Evolutionary conservation across 179 eudicot genomes (phyloP), one percentile per base, ranked within the genome.

Genomic region (Carnegiea gigantea): DNA sequence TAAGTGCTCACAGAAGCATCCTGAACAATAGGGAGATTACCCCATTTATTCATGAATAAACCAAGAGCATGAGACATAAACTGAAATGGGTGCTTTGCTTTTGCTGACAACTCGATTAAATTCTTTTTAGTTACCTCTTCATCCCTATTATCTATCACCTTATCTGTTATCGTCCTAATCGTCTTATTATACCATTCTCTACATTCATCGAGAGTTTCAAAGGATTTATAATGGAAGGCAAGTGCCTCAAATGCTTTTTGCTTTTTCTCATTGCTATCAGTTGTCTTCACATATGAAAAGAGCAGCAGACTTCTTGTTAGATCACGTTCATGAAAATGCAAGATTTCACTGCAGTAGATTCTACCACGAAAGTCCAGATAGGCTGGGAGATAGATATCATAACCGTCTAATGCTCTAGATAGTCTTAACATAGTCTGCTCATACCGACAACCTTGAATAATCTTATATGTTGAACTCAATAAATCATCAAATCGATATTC

Each of bases 321-420:
- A 54, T 76, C 78, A 13, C 78, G 23, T 20, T 76, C 68, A 24
- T 76, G 78, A 28, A 76, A 76, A 59, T 76, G 78, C 18, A 76
- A 54, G 67, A 76, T 36, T 2, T 68, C 78, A 54, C 78, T 18
- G 18, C 46, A 65, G 46, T 76, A 53, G 18, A 76, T 49, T 23
- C 78, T 43, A 53, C 78, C 78, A 9, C 78, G 43, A 65, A 76
- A 76, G 60, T 76, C 78, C 5, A 76, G 67, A 76, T 53, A 76
- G 15, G 78, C 68, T 2, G 78, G 78, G 5, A 53, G 28, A 33
- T 54, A 54, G 5, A 76, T 9, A 0, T 30, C 9, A 76, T 53
- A 76, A 15, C 68, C 78, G 4, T 76, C 68, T 43, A 53, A 76
- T 8, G 78, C 78, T 15, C 23, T 53, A 6, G 78, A 65, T 17